Base-by-base conservation (phyloP, 1,284 basidiomycete species). In the Puccinia novopanici region DNA sequence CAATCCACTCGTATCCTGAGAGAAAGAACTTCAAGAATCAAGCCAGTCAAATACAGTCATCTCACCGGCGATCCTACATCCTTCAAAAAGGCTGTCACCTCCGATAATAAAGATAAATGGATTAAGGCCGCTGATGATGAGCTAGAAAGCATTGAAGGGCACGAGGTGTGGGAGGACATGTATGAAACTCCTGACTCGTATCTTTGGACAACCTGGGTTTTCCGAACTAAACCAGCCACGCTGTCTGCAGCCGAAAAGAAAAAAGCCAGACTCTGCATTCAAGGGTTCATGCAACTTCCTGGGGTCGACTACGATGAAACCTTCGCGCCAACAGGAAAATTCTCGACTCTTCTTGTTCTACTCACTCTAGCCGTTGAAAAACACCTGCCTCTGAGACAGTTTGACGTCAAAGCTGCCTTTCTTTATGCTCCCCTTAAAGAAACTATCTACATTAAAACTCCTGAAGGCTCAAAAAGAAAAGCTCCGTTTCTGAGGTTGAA, bases 291-390 rank as follows among this genome's bases (percentile, higher is more conserved):
- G 0, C 89, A 89, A 82, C 80, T 84, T 0, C 83, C 83, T 2
- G 86, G 88, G 0, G 59, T 87, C 0, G 87, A 89, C 81, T 89
- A 87, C 81, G 84, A 86, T n/a, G 84, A 88, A 48, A 88, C 86
- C 0, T 88, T 84, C 75, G 83, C 87, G 0, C 88, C 87, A 0
- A 85, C 88, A 0, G 86, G 86, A 6, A 84, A 85, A 17, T 84
- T 87, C 3, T 75, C 85, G 0, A 85, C 87, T 0, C 84, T 88
- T 19, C 82, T 85, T 0, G 80, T 85, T 0, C 71, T 88, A 1
- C 83, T 88, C 0, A 84, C 86, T 0, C 80, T 88, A 0, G 87
- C 87, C 5, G 85, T 87, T 2, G 22, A 75, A 1, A 67, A 85
- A 34, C 84, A 86, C 59, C 82, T 82, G 19, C 84, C 87, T 42